phyloP scores from a whole-genome alignment of 1,284 basidiomycete genomes.

The Trametes polyzona region DNA sequence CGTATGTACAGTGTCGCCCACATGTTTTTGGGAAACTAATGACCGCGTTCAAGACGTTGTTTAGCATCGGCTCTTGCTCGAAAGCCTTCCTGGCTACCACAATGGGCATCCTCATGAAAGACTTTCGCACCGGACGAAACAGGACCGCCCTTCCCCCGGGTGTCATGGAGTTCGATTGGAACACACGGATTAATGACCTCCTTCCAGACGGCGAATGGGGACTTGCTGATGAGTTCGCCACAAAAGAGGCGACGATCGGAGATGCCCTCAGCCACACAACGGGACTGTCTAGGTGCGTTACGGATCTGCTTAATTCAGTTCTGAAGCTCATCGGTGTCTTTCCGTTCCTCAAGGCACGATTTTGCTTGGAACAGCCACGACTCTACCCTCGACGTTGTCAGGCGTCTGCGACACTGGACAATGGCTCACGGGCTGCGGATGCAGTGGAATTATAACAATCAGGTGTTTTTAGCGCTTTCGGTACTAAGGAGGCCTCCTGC shows the following conservation, averaged over 20 bases:
- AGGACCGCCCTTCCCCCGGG: conserved; percentile 22
- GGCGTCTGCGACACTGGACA: conserved; percentile 38
- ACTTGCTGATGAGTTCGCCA: conserved; percentile 42
- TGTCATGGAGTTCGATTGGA: conserved; percentile 21
- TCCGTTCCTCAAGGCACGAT: conserved; percentile 35
- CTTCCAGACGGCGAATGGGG: conserved; percentile 42
- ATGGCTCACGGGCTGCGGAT: conserved; percentile 46
- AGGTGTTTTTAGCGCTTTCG: too few relatives aligned
- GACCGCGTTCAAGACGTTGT: conserved; percentile 39
- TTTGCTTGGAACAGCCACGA: conserved; percentile 36
- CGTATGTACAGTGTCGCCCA: conserved; percentile 16
- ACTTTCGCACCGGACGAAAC: conserved; percentile 25
- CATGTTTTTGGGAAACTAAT: not conserved
- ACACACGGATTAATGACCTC: conserved; percentile 44
- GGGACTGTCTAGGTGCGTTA: not conserved
- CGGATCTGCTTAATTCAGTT: too few relatives aligned
- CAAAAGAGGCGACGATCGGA: conserved; percentile 38
- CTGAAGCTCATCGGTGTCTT: too few relatives aligned
- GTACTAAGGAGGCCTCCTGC: too few relatives aligned
- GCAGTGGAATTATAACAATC: conserved; percentile 47
- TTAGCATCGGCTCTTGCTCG: conserved; percentile 46
- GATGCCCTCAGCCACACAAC: conserved; percentile 34
- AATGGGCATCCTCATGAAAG: conserved; percentile 39
- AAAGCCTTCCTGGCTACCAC: conserved; percentile 42
- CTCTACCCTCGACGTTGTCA: conserved; percentile 31